Conservation (phyloP, 352 stramenopile genomes). For the Lagenidium giganteum region DNA sequence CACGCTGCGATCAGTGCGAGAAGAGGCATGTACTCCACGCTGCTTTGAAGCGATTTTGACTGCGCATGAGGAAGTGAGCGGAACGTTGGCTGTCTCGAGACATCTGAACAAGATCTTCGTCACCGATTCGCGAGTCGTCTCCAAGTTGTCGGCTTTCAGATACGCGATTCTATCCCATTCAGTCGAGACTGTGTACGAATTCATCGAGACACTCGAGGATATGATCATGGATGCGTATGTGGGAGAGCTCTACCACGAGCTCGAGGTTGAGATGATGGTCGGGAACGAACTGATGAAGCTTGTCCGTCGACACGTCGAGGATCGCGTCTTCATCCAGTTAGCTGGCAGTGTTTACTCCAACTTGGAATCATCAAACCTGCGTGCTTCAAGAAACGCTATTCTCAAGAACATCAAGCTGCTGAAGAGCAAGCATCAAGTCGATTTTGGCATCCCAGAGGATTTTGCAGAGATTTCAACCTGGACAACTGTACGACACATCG, state of each 20-base stretch:
- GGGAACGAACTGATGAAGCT: slow-evolving; percentile 72
- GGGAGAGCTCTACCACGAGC: slow-evolving; percentile 54
- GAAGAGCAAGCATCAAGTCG: slow-evolving; percentile 34
- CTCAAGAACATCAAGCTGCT: slow-evolving; percentile 60
- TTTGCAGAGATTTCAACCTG: slow-evolving; percentile 53
- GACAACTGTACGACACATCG: slow-evolving; percentile 38
- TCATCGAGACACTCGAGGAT: slow-evolving; percentile 62
- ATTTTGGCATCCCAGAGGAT: slow-evolving; percentile 68
- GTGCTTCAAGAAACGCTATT: slow-evolving; percentile 22
- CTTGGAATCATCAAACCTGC: slow-evolving; percentile 36
- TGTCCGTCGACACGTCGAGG: slow-evolving; percentile 72
- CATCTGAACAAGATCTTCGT: slow-evolving; percentile 83
- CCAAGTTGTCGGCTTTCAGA: slow-evolving; percentile 52
- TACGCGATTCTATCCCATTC: slow-evolving; percentile 37
- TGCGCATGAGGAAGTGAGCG: slow-evolving; percentile 43
- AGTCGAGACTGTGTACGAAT: slow-evolving; percentile 42
- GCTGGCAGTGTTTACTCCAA: slow-evolving; percentile 50
- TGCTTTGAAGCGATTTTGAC: slow-evolving; percentile 70
- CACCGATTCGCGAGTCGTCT: slow-evolving; percentile 45
- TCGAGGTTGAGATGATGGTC: slow-evolving; percentile 54
- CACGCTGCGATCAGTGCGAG: slow-evolving; percentile 44
- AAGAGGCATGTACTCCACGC: slow-evolving; percentile 21
- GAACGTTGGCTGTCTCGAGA: slow-evolving; percentile 39
- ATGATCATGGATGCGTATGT: slow-evolving; percentile 65
- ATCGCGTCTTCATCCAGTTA: slow-evolving; percentile 69